Evolutionary conservation across 148 eudicot genomes (phyloP).

Genomic region (Rhododendron williamsianum): DNA sequence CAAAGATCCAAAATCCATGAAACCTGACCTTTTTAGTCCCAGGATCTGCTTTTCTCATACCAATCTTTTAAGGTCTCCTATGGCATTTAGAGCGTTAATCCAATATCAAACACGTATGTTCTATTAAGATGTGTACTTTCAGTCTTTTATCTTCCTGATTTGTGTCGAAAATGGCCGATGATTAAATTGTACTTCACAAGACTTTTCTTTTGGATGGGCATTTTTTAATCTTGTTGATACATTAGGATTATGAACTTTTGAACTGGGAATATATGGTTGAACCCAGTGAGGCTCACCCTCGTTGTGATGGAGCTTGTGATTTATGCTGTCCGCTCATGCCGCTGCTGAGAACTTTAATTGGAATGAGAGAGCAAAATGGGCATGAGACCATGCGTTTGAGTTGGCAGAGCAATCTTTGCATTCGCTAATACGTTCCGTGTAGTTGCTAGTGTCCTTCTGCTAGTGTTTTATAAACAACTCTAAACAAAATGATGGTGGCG

Average conservation of each 20-base stretch:
- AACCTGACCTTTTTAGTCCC: slow-evolving; percentile 20
- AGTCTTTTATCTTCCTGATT: neutral
- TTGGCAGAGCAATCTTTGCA: no score
- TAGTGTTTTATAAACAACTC: neutral
- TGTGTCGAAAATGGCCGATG: neutral
- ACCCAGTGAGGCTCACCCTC: neutral
- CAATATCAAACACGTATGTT: neutral
- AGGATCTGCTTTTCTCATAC: neutral
- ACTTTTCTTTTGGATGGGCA: neutral
- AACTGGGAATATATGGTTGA: neutral
- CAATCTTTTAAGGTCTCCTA: slow-evolving; percentile 25
- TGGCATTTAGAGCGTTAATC: slow-evolving; percentile 17
- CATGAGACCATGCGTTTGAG: neutral
- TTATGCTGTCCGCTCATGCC: neutral
- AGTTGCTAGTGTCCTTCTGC: neutral
- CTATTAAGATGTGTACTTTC: neutral
- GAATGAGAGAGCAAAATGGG: neutral
- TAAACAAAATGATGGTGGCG: no score
- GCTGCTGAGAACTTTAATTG: neutral
- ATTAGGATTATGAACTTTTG: neutral
- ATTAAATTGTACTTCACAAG: neutral
- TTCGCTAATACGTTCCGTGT: neutral
- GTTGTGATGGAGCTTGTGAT: neutral
- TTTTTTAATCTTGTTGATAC: no score
- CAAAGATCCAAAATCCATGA: slow-evolving; percentile 17